Conservation (phyloP, 2,329 filamentous ascomycete genomes). For the Diaporthe sp. region DNA sequence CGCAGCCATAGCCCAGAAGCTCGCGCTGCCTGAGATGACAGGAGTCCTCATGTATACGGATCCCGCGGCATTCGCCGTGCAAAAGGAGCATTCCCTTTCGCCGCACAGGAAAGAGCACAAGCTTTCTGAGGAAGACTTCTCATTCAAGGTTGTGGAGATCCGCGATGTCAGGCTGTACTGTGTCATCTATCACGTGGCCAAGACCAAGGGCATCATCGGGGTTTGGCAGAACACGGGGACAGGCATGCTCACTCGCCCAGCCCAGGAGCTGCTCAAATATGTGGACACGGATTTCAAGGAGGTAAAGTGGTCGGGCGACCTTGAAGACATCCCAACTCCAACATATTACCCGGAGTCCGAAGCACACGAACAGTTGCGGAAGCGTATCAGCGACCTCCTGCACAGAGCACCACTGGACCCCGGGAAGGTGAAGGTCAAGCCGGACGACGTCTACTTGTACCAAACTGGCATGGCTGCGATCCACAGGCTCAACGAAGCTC, state of each 20-base stretch:
- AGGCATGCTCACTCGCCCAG: conserved; percentile 61
- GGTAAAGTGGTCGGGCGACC: conserved; percentile 47
- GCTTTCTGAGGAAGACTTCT: conserved; percentile 52
- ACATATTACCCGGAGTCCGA: conserved; percentile 55
- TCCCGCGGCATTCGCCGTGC: conserved; percentile 46
- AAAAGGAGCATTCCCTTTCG: conserved; percentile 50
- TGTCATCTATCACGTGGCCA: conserved; percentile 55
- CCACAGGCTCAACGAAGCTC: conserved; percentile 56
- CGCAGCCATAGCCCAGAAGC: conserved; percentile 51
- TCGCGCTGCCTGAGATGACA: conserved; percentile 47
- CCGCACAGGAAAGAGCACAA: conserved; percentile 52
- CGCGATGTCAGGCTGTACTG: conserved; percentile 58
- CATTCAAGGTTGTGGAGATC: conserved; percentile 58
- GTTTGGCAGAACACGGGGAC: conserved; percentile 62
- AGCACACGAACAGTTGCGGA: conserved; percentile 54
- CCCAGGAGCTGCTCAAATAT: conserved; percentile 57
- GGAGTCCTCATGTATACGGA: conserved; percentile 48
- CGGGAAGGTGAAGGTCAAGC: conserved; percentile 44
- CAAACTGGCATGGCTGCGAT: conserved; percentile 69
- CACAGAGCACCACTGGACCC: conserved; percentile 55
- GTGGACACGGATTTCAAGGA: conserved; percentile 51
- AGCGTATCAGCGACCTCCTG: conserved; percentile 58
- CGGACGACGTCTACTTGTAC: conserved; percentile 65
- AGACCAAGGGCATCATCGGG: conserved; percentile 54
- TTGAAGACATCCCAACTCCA: conserved; percentile 48